Conservation (phyloP, 345 rosid genomes). For the Euphorbia peplus region DNA sequence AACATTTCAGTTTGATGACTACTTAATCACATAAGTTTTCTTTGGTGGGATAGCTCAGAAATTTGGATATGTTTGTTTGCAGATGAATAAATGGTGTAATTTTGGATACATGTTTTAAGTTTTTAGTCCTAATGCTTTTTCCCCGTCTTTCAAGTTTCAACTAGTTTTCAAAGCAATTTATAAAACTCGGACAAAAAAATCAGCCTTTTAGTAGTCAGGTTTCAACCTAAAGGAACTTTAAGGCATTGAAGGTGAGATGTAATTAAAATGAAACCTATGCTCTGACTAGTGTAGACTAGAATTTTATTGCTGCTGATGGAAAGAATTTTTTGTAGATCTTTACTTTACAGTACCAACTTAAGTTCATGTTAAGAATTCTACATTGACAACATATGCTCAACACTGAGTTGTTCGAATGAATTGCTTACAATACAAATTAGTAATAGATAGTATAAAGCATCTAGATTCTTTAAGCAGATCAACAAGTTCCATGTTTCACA, state of each 20-base stretch:
- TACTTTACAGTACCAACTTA: not conserved
- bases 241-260: not conserved
- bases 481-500: not conserved
- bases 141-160: not conserved
- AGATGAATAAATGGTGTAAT: not conserved
- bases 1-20: not conserved
- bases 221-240: not conserved
- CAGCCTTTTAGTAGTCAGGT: not conserved
- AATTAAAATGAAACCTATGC: not conserved
- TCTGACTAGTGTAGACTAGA: not conserved
- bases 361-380: not conserved
- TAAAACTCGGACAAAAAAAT: not conserved
- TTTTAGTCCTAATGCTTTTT: not conserved
- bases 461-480: not conserved
- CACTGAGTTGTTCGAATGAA: not conserved
- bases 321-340: not conserved
- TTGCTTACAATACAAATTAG: not conserved
- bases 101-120: not conserved
- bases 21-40: not conserved
- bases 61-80: not conserved
- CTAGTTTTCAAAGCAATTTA: not conserved
- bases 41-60: not conserved
- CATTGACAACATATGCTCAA: not conserved
- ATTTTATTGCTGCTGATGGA: not conserved
- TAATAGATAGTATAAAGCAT: not conserved